These are phyloP conservation scores for Metschnikowia baotianmanensis DNA, from an alignment of 805 yeast species.

Conservation along the genomic window DNA sequence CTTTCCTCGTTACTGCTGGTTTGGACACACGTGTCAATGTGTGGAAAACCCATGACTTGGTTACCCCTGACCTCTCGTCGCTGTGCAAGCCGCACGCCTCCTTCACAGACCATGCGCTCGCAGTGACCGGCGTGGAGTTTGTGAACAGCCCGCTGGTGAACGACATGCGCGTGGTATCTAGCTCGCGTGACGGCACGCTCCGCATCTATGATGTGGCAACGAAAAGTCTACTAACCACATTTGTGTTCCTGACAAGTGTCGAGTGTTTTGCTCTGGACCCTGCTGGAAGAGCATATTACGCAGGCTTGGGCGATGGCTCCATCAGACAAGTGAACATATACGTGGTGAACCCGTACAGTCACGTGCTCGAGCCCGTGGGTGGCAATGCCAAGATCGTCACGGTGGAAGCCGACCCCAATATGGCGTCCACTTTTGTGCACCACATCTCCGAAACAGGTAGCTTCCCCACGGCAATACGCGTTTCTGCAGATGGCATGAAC, in stretches of 20 bases:
- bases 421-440: slow-evolving; percentile 51
- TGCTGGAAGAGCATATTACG: slow-evolving; percentile 70
- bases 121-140: slow-evolving; percentile 48
- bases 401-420: slow-evolving; percentile 49
- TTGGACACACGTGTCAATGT: slow-evolving; percentile 74
- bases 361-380: slow-evolving; percentile 57
- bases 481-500: slow-evolving; percentile 73
- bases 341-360: slow-evolving; percentile 30
- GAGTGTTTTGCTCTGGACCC: slow-evolving; percentile 68
- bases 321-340: slow-evolving; percentile 57
- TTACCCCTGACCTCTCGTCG: slow-evolving; percentile 33
- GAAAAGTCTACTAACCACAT: slow-evolving; percentile 56
- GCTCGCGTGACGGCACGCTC: slow-evolving; percentile 71
- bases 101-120: slow-evolving; percentile 60
- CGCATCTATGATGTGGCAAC: slow-evolving; percentile 61
- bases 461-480: slow-evolving; percentile 50
- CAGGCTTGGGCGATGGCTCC: slow-evolving; percentile 64
- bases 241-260: slow-evolving; percentile 61
- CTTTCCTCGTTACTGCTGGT: slow-evolving; percentile 72
- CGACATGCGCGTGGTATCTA: slow-evolving; percentile 65
- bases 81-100: slow-evolving; percentile 54
- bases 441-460: slow-evolving; percentile 26
- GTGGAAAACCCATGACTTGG: slow-evolving; percentile 68
- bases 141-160: slow-evolving; percentile 49
- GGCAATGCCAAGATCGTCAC: slow-evolving; percentile 53